Percentiles rank a stretch among this genome's conserved stretches.
Evolutionary conservation across 177 flowering plant genomes (phyloP).

Genomic region (Tripterygium wilfordii): DNA sequence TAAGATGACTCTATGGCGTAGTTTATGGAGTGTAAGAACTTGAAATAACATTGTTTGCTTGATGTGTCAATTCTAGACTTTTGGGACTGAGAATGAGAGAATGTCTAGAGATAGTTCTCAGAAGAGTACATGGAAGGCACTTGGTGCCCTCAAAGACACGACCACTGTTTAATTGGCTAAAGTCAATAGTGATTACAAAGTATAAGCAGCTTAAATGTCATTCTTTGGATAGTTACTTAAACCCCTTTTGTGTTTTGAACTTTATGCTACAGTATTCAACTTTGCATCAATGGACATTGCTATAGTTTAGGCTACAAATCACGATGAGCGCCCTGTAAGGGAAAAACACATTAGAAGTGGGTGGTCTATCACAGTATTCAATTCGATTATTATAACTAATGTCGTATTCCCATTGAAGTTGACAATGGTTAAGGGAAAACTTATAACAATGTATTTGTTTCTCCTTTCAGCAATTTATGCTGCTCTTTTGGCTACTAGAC

Average conservation of each 20-base stretch:
- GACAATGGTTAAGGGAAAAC: background rate
- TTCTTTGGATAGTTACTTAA: conserved; percentile 1
- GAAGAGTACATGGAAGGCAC: conserved; percentile 76
- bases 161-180: conserved; percentile 93
- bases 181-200: conserved; percentile 96
- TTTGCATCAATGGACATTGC: conserved; percentile 87
- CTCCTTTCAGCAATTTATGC: conserved; percentile 66
- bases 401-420: background rate
- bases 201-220: conserved; percentile 9
- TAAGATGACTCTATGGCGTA: too few species aligned
- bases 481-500: conserved; percentile 76
- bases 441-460: background rate
- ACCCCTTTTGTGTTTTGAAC: conserved; percentile 1
- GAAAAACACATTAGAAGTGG: conserved; percentile 78
- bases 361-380: conserved; percentile 8
- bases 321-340: conserved; percentile 90
- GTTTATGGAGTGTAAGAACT: too few species aligned
- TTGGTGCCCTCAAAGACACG: conserved; percentile 90
- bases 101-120: conserved; percentile 92
- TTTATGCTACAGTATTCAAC: conserved; percentile 1
- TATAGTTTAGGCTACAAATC: conserved; percentile 90
- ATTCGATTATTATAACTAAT: too few species aligned
- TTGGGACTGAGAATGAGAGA: conserved; percentile 20
- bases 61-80: conserved; percentile 18
- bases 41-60: background rate